These are phyloP conservation scores for Arctium lappa DNA, from an alignment of 129 eudicot genomes.

Conservation along the genomic window DNA sequence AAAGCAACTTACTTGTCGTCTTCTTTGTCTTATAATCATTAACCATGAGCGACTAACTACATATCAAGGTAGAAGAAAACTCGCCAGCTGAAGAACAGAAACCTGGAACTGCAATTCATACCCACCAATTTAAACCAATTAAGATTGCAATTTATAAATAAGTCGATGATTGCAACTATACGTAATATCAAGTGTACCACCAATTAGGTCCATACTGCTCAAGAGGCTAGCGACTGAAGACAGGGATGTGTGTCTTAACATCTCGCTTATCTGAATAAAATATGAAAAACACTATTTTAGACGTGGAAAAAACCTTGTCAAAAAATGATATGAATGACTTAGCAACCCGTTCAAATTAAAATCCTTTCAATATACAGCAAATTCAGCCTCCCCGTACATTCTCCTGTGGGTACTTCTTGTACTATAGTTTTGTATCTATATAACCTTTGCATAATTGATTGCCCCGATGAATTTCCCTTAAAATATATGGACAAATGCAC, in stretches of 20 bases:
- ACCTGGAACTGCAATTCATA: too few species aligned
- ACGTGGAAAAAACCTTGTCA: conserved; percentile 1
- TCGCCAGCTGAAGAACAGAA: too few species aligned
- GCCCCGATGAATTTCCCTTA: neutral
- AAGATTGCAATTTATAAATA: too few species aligned
- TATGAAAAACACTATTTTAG: neutral
- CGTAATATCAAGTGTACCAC: too few species aligned
- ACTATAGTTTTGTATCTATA: neutral
- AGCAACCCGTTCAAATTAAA: neutral
- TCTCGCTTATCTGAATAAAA: conserved; percentile 65
- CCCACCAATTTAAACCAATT: too few species aligned
- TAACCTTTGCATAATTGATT: neutral
- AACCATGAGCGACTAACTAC: too few species aligned
- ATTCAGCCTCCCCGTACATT: neutral
- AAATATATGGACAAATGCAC: neutral
- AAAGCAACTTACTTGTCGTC: conserved; percentile 51
- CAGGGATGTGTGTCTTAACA: conserved; percentile 64
- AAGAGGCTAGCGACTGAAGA: conserved; percentile 69
- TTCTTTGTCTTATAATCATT: conserved; percentile 30
- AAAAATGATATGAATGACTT: neutral
- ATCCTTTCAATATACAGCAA: neutral
- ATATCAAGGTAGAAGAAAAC: too few species aligned
- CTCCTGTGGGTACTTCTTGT: neutral
- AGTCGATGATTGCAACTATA: too few species aligned
- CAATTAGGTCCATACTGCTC: conserved; percentile 38